Evolutionary conservation across 2,329 filamentous ascomycete species (phyloP), one percentile per base, ranked within the genome.

Genomic region (Lecanicillium sp.): DNA sequence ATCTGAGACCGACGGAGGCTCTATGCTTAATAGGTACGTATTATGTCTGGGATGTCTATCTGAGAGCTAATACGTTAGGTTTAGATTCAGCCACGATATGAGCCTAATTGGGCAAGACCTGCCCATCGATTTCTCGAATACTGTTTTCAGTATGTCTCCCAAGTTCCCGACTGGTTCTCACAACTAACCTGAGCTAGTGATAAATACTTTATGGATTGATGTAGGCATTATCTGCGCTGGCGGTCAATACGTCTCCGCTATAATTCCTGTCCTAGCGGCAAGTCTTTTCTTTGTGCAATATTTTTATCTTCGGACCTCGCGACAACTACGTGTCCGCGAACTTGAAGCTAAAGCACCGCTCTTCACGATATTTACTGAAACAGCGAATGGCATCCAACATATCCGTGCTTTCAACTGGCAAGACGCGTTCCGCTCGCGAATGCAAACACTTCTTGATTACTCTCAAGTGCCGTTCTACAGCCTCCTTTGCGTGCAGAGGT

Each of bases 371-470:
- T 58, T 65, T 22, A 51, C 60, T 14, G 71, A 74, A 40, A 65
- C 64, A 4, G 45, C 69, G 1, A 54, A 58, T 13, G 69, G 69
- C 0, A 42, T 72, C 2, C 45, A 57, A 0, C 71, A 67, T 0
- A 67, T 74, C 30, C 63, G 73, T n/a, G 70, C 73, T 2, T 75
- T 74, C 42, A 64, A 65, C 3, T 78, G 73, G 73, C 57, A 68
- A 28, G 48, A 54, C 2, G 50, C 54, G 4, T 62, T 65, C 40
- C 54, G 62, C 25, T 46, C 60, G 19, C 62, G 62, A 41, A 72
- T 69, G 40, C 51, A 65, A 13, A 43, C 48, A 3, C 57, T 72
- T 0, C 52, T 78, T 2, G 67, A 77, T 41, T 50, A 55, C 8
- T 71, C 71, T 0, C 73, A 78, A 45, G 54, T 61, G 18, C 72